These are phyloP conservation scores for Xerocomus potaroensis DNA, from an alignment of 768 basidiomycete species.

Conservation along the genomic window DNA sequence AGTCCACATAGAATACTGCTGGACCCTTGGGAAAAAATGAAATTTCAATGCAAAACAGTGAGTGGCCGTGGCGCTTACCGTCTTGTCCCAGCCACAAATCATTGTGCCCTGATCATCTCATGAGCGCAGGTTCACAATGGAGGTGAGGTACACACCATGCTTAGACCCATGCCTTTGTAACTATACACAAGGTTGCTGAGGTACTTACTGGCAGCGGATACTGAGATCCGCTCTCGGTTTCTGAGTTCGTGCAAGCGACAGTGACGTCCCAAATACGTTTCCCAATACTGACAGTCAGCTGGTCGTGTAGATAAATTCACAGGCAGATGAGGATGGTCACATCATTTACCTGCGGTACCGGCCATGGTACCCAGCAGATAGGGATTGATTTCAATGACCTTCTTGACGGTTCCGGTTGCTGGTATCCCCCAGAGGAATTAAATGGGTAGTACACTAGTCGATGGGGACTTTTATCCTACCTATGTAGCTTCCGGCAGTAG, in stretches of 20 bases:
- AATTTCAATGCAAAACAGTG: slow-evolving; percentile 1
- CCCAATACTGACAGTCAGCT: slow-evolving; percentile 98
- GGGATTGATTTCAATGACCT: slow-evolving; percentile 99
- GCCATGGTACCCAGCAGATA: slow-evolving; percentile 99
- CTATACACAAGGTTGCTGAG: slow-evolving; percentile 95
- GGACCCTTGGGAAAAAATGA: slow-evolving; percentile 60
- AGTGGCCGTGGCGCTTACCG: slow-evolving; percentile 45
- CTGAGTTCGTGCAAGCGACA: slow-evolving; percentile 95
- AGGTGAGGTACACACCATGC: slow-evolving; percentile 68
- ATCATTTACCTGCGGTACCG: slow-evolving; percentile 81
- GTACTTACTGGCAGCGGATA: slow-evolving; percentile 98
- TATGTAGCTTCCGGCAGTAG: slow-evolving; percentile 95
- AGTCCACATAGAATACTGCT: slow-evolving; percentile 95
- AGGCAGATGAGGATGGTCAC: background rate
- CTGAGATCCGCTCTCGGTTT: slow-evolving; percentile 95
- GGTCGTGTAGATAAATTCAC: slow-evolving; percentile 7
- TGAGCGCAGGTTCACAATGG: slow-evolving; percentile 4
- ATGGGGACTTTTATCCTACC: slow-evolving; percentile 45
- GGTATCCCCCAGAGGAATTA: slow-evolving; percentile 1
- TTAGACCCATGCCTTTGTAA: slow-evolving; percentile 99
- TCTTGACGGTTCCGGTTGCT: slow-evolving; percentile 98
- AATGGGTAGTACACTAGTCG: background rate
- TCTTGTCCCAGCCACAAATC: slow-evolving; percentile 99
- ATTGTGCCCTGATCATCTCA: slow-evolving; percentile 75
- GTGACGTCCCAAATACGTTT: slow-evolving; percentile 97